Conservation (phyloP, 2,329 filamentous ascomycete species). For the Apiospora koreana region DNA sequence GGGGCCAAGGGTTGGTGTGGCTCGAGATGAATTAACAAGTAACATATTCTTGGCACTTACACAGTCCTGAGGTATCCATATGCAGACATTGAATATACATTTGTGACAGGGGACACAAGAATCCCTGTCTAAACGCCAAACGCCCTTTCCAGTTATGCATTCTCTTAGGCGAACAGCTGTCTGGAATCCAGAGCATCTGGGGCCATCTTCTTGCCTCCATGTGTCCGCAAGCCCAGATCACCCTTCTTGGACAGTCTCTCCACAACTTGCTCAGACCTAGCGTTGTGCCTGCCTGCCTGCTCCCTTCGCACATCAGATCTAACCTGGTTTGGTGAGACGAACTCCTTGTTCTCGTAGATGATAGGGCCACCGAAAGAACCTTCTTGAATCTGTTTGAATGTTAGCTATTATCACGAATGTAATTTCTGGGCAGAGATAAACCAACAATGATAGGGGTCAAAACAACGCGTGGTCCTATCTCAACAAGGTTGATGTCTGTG, state of each 20-base stretch:
- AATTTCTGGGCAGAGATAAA: too few species aligned
- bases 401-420: too few species aligned
- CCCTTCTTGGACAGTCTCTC: slow-evolving; percentile 75
- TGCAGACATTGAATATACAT: slow-evolving; percentile 1
- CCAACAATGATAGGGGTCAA: too few species aligned
- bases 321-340: slow-evolving; percentile 94
- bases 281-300: slow-evolving; percentile 78
- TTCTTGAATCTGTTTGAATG: too few species aligned
- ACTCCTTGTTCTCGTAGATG: slow-evolving; percentile 98
- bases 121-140: slow-evolving; percentile 11
- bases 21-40: neutral
- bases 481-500: slow-evolving; percentile 80
- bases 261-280: slow-evolving; percentile 70
- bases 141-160: neutral
- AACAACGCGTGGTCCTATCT: slow-evolving; percentile 98
- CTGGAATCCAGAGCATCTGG: slow-evolving; percentile 74
- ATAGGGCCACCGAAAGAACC: slow-evolving; percentile 94
- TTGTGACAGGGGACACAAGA: neutral
- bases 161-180: slow-evolving; percentile 70
- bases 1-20: too few species aligned
- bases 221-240: slow-evolving; percentile 72
- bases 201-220: slow-evolving; percentile 62
- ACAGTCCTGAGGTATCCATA: neutral
- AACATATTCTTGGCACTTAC: neutral
- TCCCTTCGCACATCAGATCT: slow-evolving; percentile 75